These are phyloP conservation scores for Paratinospora sagittata DNA, from an alignment of 164 flowering plant genomes.

Conservation along the genomic window DNA sequence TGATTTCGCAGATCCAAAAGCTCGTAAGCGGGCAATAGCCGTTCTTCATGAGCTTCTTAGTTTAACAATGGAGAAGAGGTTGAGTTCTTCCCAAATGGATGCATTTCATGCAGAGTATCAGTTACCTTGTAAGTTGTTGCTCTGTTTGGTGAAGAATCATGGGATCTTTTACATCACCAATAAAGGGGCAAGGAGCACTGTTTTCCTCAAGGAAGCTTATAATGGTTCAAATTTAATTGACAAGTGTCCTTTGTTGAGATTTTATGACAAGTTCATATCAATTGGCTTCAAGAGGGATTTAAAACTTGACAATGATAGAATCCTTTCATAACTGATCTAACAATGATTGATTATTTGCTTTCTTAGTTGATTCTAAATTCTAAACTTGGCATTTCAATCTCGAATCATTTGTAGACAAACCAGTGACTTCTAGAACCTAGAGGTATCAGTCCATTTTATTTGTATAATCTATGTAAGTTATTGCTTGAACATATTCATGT, in stretches of 20 bases:
- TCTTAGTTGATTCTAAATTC: too few species aligned
- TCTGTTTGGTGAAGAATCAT: constrained; percentile 83
- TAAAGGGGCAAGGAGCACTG: constrained; percentile 77
- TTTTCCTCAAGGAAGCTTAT: constrained; percentile 82
- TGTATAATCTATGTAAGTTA: too few species aligned
- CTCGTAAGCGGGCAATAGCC: constrained; percentile 78
- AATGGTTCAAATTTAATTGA: constrained; percentile 51
- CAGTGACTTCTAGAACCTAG: too few species aligned
- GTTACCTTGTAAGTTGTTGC: constrained; percentile 74
- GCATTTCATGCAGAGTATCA: constrained; percentile 66
- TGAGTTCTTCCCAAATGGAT: constrained; percentile 74
- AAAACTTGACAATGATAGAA: constrained; percentile 8
- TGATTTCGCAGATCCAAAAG: constrained; percentile 56
- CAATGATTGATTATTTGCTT: too few species aligned
- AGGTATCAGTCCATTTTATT: too few species aligned
- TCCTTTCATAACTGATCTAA: too few species aligned
- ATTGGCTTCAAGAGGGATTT: constrained; percentile 55
- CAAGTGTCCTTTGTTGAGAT: constrained; percentile 63
- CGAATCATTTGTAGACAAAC: too few species aligned
- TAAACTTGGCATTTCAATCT: too few species aligned
- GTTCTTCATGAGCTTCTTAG: constrained; percentile 94
- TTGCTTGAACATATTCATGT: too few species aligned
- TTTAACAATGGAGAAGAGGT: constrained; percentile 79
- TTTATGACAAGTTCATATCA: constrained; percentile 56
- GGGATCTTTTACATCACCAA: constrained; percentile 94